Conservation (phyloP, 2,329 filamentous ascomycete species). For the Xylogone sp. region DNA sequence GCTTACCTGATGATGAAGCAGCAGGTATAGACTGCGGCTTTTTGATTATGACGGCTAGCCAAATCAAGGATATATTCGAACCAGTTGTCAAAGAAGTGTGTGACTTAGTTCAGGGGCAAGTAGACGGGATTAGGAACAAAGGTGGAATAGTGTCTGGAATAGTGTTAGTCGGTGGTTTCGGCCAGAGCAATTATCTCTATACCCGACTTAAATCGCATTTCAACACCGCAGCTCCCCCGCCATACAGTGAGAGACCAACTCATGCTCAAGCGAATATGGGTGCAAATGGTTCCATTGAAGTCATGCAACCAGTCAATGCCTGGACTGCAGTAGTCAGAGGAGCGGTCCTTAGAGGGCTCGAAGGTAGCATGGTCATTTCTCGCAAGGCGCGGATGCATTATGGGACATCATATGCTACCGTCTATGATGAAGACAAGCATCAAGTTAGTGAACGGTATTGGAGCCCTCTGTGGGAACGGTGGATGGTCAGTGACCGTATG, state of each 20-base stretch:
- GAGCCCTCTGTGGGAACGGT: slow-evolving; percentile 75
- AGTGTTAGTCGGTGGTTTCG: slow-evolving; percentile 77
- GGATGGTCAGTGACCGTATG: slow-evolving; percentile 82
- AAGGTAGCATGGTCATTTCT: slow-evolving; percentile 76
- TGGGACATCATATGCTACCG: slow-evolving; percentile 76
- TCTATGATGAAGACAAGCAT: slow-evolving; percentile 74
- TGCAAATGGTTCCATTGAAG: slow-evolving; percentile 61
- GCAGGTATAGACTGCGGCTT: slow-evolving; percentile 74
- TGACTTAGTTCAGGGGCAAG: slow-evolving; percentile 64
- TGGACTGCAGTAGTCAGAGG: slow-evolving; percentile 80
- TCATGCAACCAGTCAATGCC: slow-evolving; percentile 78
- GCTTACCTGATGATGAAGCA: slow-evolving; percentile 71
- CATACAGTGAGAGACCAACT: slow-evolving; percentile 66
- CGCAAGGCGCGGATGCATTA: slow-evolving; percentile 69
- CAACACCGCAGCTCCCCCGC: slow-evolving; percentile 43
- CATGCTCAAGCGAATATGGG: slow-evolving; percentile 50
- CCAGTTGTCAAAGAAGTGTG: slow-evolving; percentile 70
- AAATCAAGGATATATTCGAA: slow-evolving; percentile 71
- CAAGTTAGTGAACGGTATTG: slow-evolving; percentile 71
- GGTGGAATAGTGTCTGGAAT: slow-evolving; percentile 68
- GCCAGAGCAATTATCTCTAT: slow-evolving; percentile 72
- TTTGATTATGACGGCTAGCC: slow-evolving; percentile 64
- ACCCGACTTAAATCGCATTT: slow-evolving; percentile 68
- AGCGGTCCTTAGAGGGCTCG: slow-evolving; percentile 69
- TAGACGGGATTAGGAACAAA: slow-evolving; percentile 57